Conservation (phyloP, 805 yeast genomes). For the Ogataea chonburiensis region DNA sequence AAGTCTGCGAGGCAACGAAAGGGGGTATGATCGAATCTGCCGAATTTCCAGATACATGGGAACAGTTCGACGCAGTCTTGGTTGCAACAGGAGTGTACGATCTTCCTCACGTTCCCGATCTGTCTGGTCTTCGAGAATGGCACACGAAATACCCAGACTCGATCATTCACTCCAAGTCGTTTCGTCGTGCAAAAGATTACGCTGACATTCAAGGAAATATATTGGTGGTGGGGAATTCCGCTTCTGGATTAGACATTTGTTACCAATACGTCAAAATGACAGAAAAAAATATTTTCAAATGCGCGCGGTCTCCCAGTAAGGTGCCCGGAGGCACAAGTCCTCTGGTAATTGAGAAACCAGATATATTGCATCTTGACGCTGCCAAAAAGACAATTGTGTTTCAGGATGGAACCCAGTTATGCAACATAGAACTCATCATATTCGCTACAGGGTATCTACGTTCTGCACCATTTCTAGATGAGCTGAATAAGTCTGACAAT, state of each 20-base stretch:
- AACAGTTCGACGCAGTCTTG: constrained; percentile 59
- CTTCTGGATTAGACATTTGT: constrained; percentile 72
- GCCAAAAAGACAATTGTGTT: constrained; percentile 41
- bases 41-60: constrained; percentile 30
- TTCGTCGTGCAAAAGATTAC: constrained; percentile 44
- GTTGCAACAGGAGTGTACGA: constrained; percentile 63
- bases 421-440: constrained; percentile 52
- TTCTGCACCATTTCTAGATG: constrained; percentile 55
- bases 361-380: constrained; percentile 40
- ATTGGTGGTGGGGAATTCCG: constrained; percentile 71
- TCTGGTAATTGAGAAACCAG: constrained; percentile 42
- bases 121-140: constrained; percentile 53
- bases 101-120: constrained; percentile 57
- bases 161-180: constrained; percentile 58
- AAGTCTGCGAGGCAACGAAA: constrained; percentile 32
- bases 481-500: constrained; percentile 23
- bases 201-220: constrained; percentile 40
- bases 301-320: constrained; percentile 45
- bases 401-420: constrained; percentile 45
- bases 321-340: constrained; percentile 46
- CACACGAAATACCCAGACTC: constrained; percentile 42
- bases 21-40: constrained; percentile 29
- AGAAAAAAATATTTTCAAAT: constrained; percentile 44
- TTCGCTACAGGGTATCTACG: constrained; percentile 73
- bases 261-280: constrained; percentile 52